Conservation (phyloP, 2,329 filamentous ascomycete species). For the Colletotrichum sp. region DNA sequence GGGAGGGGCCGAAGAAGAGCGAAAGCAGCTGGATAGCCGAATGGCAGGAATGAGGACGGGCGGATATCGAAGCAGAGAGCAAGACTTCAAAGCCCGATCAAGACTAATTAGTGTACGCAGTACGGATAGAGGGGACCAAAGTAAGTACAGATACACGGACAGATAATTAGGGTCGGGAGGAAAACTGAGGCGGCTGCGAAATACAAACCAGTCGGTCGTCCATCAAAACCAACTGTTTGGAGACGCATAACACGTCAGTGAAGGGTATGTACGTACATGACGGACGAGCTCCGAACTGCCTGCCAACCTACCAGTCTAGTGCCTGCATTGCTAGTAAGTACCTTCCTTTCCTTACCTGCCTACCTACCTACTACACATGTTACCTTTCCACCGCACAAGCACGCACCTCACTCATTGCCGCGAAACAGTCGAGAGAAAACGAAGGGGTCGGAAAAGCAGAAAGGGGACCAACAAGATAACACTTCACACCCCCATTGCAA, state of each 20-base stretch:
- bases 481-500: not conserved
- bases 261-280: not conserved
- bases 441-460: not conserved
- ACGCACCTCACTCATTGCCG: not conserved
- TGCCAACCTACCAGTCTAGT: not conserved
- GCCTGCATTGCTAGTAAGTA: not conserved
- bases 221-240: not conserved
- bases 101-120: not conserved
- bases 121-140: not conserved
- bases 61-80: not conserved
- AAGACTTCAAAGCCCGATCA: not conserved
- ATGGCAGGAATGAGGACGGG: not conserved
- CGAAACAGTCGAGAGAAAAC: conserved; percentile 3
- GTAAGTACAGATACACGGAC: not conserved
- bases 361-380: not conserved
- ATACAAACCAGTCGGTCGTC: not conserved
- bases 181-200: not conserved
- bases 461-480: not conserved
- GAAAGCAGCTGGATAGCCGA: not conserved
- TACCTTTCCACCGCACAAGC: not conserved
- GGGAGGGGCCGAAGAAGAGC: not conserved
- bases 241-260: not conserved
- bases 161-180: not conserved
- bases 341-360: not conserved
- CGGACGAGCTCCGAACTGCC: not conserved